These are phyloP conservation scores for Globisporangium abappressorium DNA, from an alignment of 352 stramenopile genomes.

Conservation along the genomic window DNA sequence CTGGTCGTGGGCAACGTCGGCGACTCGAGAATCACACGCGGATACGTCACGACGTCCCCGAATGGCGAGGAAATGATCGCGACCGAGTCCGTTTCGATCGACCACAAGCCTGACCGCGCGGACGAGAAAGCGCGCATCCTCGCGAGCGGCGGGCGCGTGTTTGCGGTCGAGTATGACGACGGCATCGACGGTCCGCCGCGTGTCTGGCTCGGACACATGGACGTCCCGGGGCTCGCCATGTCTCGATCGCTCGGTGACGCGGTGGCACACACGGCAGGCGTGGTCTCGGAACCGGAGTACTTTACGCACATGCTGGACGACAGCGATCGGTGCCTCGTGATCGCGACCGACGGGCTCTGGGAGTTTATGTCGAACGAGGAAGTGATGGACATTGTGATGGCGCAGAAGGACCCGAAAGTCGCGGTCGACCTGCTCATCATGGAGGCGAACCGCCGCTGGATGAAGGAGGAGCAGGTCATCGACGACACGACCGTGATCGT, in stretches of 20 bases:
- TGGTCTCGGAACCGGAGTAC: slow-evolving; percentile 96
- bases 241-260: slow-evolving; percentile 94
- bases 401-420: slow-evolving; percentile 73
- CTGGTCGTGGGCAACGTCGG: slow-evolving; percentile 96
- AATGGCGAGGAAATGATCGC: slow-evolving; percentile 30
- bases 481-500: slow-evolving; percentile 99
- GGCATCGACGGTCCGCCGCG: slow-evolving; percentile 96
- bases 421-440: slow-evolving; percentile 93
- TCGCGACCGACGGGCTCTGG: slow-evolving; percentile 98
- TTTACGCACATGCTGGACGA: slow-evolving; percentile 78
- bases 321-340: slow-evolving; percentile 92
- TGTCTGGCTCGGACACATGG: slow-evolving; percentile 98
- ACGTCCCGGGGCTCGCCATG: slow-evolving; percentile 98
- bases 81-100: slow-evolving; percentile 88
- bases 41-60: slow-evolving; percentile 51
- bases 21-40: slow-evolving; percentile 93
- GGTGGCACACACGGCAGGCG: slow-evolving; percentile 94
- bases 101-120: slow-evolving; percentile 97
- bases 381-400: slow-evolving; percentile 85
- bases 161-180: slow-evolving; percentile 98
- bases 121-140: slow-evolving; percentile 96
- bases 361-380: slow-evolving; percentile 98
- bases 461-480: slow-evolving; percentile 98
- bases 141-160: slow-evolving; percentile 94
- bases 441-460: slow-evolving; percentile 96